phyloP scores from a whole-genome alignment of 345 rosid species.

The Gynandropsis gynandra region DNA sequence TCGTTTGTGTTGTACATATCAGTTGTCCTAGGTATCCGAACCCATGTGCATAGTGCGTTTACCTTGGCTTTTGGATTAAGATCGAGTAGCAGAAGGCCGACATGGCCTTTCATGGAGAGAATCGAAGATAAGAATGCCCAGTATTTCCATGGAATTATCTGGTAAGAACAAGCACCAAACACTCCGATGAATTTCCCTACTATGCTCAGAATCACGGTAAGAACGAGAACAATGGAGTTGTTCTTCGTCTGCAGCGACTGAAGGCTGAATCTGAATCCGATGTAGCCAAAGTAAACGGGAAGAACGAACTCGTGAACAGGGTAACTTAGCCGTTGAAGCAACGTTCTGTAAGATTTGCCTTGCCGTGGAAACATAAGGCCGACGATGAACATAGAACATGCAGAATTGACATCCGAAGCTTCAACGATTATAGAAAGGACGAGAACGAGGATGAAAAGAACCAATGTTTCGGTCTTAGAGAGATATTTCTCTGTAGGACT shows the following conservation, averaged over 20 bases:
- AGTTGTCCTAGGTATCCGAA: not conserved
- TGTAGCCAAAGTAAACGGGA: slow-evolving; percentile 75
- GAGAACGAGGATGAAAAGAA: slow-evolving; percentile 40
- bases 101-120: slow-evolving; percentile 73
- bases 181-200: slow-evolving; percentile 51
- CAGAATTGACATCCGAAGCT: slow-evolving; percentile 33
- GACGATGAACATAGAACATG: slow-evolving; percentile 42
- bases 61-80: slow-evolving; percentile 22
- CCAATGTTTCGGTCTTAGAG: slow-evolving; percentile 47
- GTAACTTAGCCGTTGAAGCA: slow-evolving; percentile 55
- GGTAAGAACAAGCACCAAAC: slow-evolving; percentile 44
- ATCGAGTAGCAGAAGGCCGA: slow-evolving; percentile 43
- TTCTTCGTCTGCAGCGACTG: not conserved
- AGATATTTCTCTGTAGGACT: slow-evolving; percentile 57
- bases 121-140: slow-evolving; percentile 44
- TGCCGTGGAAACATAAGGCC: slow-evolving; percentile 80
- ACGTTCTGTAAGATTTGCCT: slow-evolving; percentile 68
- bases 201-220: slow-evolving; percentile 37
- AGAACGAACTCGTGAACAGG: slow-evolving; percentile 64
- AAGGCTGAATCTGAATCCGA: slow-evolving; percentile 60
- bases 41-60: not conserved
- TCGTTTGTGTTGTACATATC: not conserved
- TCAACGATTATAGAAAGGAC: slow-evolving; percentile 37
- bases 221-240: slow-evolving; percentile 21
- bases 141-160: slow-evolving; percentile 46